phyloP scores from a whole-genome alignment of 768 basidiomycete genomes.

The Coprinopsis sp. region DNA sequence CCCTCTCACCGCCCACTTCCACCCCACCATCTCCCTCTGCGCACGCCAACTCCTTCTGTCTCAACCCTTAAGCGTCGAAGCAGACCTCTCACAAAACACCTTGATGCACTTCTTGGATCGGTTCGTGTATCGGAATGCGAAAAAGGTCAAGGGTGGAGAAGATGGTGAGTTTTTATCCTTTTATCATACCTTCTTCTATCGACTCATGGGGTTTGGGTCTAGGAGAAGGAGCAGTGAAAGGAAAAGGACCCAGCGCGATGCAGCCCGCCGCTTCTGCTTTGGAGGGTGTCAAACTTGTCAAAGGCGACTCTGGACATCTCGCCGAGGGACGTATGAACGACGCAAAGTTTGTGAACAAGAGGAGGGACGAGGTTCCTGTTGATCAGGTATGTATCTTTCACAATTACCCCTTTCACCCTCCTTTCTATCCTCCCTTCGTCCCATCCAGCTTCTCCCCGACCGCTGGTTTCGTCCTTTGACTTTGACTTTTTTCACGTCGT shows the following conservation, averaged over 20 bases:
- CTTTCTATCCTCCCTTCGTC: not conserved
- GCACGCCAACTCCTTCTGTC: constrained; percentile 74
- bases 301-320: constrained; percentile 45
- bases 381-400: constrained; percentile 65
- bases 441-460: not conserved
- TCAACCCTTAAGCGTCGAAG: constrained; percentile 71
- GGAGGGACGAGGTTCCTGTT: constrained; percentile 69
- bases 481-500: not conserved
- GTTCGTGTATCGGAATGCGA: constrained; percentile 96
- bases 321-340: constrained; percentile 59
- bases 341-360: constrained; percentile 65
- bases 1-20: constrained; percentile 83
- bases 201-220: constrained; percentile 12
- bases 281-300: constrained; percentile 72
- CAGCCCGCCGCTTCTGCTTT: constrained; percentile 76
- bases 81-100: constrained; percentile 90
- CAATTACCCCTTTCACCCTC: too few species aligned
- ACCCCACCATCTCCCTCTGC: constrained; percentile 85
- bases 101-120: constrained; percentile 94
- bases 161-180: too few species aligned
- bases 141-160: constrained; percentile 46
- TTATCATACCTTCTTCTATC: too few species aligned
- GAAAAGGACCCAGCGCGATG: constrained; percentile 86
- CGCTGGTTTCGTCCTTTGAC: not conserved
- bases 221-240: constrained; percentile 26